Evolutionary conservation across 768 basidiomycete genomes (phyloP).

Genomic region (Rhizopogon vesiculosus): DNA sequence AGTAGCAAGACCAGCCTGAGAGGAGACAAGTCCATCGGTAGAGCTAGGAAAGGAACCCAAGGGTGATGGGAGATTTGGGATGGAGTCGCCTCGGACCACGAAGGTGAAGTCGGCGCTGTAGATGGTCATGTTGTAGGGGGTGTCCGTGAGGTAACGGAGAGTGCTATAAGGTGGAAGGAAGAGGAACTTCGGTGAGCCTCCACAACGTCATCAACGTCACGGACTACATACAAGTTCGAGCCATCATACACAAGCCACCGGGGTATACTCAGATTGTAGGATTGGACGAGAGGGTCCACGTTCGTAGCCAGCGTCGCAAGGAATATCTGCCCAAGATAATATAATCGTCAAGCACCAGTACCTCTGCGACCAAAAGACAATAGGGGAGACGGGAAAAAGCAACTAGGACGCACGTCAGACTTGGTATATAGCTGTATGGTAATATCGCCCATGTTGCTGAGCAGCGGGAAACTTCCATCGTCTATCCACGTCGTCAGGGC

Average conservation of each 20-base stretch:
- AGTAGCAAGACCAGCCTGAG: not conserved
- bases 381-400: not conserved
- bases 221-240: slow-evolving; percentile 27
- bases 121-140: slow-evolving; percentile 24
- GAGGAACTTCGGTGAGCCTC: not conserved
- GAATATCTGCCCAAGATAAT: slow-evolving; percentile 28
- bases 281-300: slow-evolving; percentile 31
- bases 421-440: slow-evolving; percentile 43
- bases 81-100: not conserved
- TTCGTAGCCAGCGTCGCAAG: slow-evolving; percentile 39
- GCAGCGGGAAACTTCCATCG: slow-evolving; percentile 33
- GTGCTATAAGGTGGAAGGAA: slow-evolving; percentile 14
- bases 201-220: not conserved
- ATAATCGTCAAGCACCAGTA: not conserved
- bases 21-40: not conserved
- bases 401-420: slow-evolving; percentile 33
- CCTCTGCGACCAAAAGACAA: not conserved
- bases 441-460: slow-evolving; percentile 38
- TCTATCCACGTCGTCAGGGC: slow-evolving; percentile 48
- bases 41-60: not conserved
- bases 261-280: slow-evolving; percentile 25
- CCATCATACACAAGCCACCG: slow-evolving; percentile 16
- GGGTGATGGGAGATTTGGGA: not conserved
- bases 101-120: slow-evolving; percentile 54
- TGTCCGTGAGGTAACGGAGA: slow-evolving; percentile 27